Base-by-base conservation (phyloP, 768 basidiomycete species). In the Kwoniella shandongensis region DNA sequence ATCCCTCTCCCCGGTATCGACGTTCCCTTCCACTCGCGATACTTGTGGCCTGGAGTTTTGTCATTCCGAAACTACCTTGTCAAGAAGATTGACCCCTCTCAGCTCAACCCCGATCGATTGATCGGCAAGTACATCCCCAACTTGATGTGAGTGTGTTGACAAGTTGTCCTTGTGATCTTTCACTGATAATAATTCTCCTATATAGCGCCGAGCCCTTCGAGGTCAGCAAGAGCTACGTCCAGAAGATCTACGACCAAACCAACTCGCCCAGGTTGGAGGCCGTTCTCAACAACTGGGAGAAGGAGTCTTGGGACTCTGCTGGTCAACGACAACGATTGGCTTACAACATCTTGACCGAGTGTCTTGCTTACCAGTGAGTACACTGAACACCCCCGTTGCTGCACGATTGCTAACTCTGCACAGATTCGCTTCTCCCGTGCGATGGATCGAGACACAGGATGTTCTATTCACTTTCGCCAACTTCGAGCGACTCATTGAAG, bases 361-460 rank as follows among this genome's bases (percentile, higher is more conserved):
- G 98, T 44, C 82, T 99, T 46, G 91, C 96, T 13, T 99, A 99
- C 74, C 96, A 99, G 75, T 98, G 94, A 68, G 93, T 70, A 10
- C 23, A 12, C 15, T 30, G 1, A 23, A 25, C 26, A 13, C 30
- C 32, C 15, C 15, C 8, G 5, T 48, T 29, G 30, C 11, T 18
- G 20, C 30, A 29, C 15, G 27, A 36, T 22, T 36, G 20, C 25
- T 56, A 3, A 50, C 18, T 26, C 4, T 25, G 2, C 20, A 18
- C 26, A 67, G 66, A 56, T 76, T 75, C 63, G 73, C 94, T 0
- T 98, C 94, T 1, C 93, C 96, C 6, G 94, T 99, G 18, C 88
- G 93, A 47, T 99, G 96, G 96, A 99, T 99, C 69, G 89, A 98
- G 80, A 99, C 94, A 0, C 96, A 99, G 74, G 96, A 99, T 70